Evolutionary conservation across 116 monocot species (phyloP).

Genomic region (Posidonia oceanica): DNA sequence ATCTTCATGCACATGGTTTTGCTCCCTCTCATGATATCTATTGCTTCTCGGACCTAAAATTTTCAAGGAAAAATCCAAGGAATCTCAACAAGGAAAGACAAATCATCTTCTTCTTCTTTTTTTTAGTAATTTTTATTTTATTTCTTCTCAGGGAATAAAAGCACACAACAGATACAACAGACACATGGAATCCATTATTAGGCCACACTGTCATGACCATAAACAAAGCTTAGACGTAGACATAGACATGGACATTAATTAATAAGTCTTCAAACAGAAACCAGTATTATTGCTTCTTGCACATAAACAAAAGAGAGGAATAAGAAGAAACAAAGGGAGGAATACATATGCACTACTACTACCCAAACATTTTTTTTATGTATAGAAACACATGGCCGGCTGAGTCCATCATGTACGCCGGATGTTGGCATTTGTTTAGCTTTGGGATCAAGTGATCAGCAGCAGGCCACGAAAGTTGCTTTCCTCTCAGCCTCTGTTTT

Average conservation of each 20-base stretch:
- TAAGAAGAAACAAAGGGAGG: neutral
- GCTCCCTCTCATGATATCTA: neutral
- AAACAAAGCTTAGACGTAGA: constrained; percentile 1
- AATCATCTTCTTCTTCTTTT: neutral
- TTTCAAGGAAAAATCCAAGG: neutral
- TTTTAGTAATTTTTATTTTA: neutral
- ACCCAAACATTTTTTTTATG: neutral
- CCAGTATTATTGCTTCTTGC: constrained; percentile 6
- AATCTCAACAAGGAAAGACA: neutral
- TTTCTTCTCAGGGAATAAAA: neutral
- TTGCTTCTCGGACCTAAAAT: neutral
- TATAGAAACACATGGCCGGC: constrained; percentile 1
- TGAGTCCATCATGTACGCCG: neutral
- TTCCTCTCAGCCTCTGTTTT: constrained; percentile 46
- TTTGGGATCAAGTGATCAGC: neutral
- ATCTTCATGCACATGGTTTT: neutral
- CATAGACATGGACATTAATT: neutral
- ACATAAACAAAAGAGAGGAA: constrained; percentile 8
- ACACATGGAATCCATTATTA: constrained; percentile 7
- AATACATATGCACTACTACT: neutral
- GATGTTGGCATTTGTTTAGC: neutral
- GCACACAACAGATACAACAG: neutral
- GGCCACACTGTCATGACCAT: neutral
- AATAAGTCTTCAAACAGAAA: constrained; percentile 1
- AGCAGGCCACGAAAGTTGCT: neutral